phyloP scores from a whole-genome alignment of 2,329 filamentous ascomycete species.

The Colletotrichum lentis region DNA sequence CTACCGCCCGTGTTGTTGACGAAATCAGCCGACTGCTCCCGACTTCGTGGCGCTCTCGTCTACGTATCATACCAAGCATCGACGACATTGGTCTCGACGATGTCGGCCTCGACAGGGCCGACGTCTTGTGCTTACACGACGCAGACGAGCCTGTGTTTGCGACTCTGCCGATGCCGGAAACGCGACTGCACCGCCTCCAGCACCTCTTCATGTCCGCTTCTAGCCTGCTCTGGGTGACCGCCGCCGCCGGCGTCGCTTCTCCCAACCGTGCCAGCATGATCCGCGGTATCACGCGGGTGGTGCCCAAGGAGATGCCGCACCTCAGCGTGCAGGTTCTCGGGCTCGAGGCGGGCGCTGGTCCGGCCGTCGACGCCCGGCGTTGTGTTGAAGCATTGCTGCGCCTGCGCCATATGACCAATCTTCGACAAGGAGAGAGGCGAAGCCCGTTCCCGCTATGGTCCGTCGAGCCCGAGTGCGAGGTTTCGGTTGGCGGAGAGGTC shows the following conservation, averaged over 20 bases:
- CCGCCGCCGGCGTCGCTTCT: neutral
- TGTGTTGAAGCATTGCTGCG: neutral
- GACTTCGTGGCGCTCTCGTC: neutral
- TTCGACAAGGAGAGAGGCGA: neutral
- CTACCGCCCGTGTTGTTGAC: neutral
- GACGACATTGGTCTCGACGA: constrained; percentile 4
- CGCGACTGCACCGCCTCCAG: neutral
- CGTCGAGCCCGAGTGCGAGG: constrained; percentile 1
- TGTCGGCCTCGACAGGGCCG: neutral
- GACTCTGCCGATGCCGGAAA: neutral
- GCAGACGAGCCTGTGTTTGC: neutral
- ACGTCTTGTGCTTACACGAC: neutral
- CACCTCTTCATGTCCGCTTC: neutral
- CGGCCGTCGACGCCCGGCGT: neutral
- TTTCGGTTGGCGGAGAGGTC: neutral
- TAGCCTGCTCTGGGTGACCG: neutral
- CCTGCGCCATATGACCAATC: neutral
- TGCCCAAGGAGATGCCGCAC: neutral
- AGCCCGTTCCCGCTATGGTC: neutral
- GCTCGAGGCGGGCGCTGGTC: neutral
- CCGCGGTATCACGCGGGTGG: neutral
- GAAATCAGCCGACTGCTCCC: neutral
- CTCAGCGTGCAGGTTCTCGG: constrained; percentile 3
- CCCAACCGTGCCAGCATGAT: neutral
- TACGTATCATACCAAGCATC: neutral